Conservation (phyloP, 169 alveolate genomes). For the Eimeria falciformis region DNA sequence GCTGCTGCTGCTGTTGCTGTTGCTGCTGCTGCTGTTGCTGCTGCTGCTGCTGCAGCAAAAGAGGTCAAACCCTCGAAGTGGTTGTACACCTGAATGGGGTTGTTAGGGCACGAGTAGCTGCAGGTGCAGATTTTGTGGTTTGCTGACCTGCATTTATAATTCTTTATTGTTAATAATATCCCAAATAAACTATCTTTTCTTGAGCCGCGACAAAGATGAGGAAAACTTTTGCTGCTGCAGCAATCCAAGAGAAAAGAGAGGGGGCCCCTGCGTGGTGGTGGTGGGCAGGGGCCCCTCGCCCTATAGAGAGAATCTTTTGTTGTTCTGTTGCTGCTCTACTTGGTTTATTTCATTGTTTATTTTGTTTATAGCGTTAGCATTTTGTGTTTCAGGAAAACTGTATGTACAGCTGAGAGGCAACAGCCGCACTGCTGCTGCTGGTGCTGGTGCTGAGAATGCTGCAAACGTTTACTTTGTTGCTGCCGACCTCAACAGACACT, state of each 20-base stretch:
- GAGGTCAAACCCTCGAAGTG: neutral
- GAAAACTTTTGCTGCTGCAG: neutral
- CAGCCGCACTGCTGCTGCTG: neutral
- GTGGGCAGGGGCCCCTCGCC: no score
- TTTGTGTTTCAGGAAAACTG: no score
- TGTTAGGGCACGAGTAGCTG: neutral
- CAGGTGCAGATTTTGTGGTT: neutral
- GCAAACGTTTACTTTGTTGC: neutral
- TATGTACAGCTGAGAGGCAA: neutral
- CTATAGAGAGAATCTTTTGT: no score
- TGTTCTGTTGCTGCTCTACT: neutral
- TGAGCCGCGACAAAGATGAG: neutral
- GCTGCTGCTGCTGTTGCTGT: neutral
- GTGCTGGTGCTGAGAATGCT: neutral
- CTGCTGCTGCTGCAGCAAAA: neutral
- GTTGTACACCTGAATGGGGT: neutral
- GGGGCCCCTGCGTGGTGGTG: no score
- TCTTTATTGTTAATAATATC: no score
- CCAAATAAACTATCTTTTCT: no score
- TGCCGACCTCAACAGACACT: neutral
- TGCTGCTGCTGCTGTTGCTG: neutral
- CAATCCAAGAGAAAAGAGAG: no score
- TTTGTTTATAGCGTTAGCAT: no score
- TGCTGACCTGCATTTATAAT: no score
- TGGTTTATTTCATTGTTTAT: no score